phyloP scores from a whole-genome alignment of 208 protist species.

The Wallacemonas sp. region DNA sequence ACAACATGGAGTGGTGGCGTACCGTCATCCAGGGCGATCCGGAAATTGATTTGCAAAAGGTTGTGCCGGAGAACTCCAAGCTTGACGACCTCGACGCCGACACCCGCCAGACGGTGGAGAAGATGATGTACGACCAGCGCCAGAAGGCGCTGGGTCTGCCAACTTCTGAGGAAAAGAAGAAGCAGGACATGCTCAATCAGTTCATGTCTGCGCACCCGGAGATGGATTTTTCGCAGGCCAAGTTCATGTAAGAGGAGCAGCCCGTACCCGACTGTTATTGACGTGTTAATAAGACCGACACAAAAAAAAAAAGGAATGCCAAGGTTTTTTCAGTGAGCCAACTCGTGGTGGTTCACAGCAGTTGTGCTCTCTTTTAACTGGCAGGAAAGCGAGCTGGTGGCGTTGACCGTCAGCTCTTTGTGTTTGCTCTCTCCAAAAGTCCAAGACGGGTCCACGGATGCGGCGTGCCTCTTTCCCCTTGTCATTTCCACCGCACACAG shows the following conservation, averaged over 20 bases:
- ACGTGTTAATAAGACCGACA: no score
- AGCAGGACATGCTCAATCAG: constrained; percentile 93
- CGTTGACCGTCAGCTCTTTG: no score
- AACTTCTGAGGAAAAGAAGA: constrained; percentile 94
- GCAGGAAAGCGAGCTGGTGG: no score
- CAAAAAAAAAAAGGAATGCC: no score
- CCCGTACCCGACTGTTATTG: no score
- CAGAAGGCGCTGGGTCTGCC: constrained; percentile 94
- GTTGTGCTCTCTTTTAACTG: no score
- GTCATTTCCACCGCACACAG: no score
- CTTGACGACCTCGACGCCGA: constrained; percentile 94
- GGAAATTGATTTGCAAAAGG: constrained; percentile 94
- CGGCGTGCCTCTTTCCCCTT: no score
- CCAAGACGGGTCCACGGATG: no score
- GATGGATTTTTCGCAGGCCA: constrained; percentile 96
- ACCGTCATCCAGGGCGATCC: constrained; percentile 83
- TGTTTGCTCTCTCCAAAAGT: no score
- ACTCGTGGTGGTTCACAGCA: no score
- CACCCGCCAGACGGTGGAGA: constrained; percentile 94
- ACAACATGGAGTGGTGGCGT: constrained; percentile 95
- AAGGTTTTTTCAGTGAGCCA: no score
- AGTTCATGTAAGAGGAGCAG: constrained; percentile 76
- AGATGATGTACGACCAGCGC: constrained; percentile 97
- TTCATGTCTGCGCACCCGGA: constrained; percentile 95
- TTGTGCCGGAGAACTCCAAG: constrained; percentile 95